These are phyloP conservation scores for Penicillium capsulatum DNA, from an alignment of 2,329 filamentous ascomycete genomes.

Conservation along the genomic window DNA sequence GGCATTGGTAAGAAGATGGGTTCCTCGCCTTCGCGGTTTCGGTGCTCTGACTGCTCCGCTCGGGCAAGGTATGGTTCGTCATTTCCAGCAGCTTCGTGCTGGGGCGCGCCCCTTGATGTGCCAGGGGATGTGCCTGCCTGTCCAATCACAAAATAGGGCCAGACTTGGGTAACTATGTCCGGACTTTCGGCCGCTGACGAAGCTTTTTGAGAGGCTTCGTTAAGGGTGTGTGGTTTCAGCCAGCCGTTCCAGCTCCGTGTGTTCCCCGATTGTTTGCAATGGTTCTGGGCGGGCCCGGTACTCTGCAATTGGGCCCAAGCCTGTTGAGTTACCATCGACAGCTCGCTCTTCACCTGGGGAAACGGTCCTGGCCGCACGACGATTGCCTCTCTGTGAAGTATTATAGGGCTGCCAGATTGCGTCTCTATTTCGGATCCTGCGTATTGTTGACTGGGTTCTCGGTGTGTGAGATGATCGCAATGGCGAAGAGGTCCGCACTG, in stretches of 20 bases:
- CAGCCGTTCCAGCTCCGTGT: slow-evolving; percentile 9
- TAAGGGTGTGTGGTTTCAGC: too few relatives aligned
- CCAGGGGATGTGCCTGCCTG: slow-evolving; percentile 1
- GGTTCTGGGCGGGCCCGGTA: slow-evolving; percentile 7
- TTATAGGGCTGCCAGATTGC: slow-evolving; percentile 9
- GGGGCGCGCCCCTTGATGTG: slow-evolving; percentile 10
- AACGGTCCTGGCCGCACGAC: slow-evolving; percentile 4
- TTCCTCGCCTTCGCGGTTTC: slow-evolving; percentile 9
- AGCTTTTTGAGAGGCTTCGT: too few relatives aligned
- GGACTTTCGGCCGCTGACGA: slow-evolving; percentile 6
- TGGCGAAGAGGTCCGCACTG: slow-evolving; percentile 4
- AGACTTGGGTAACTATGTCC: slow-evolving; percentile 1
- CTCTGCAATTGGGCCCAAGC: slow-evolving; percentile 9
- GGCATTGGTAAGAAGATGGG: slow-evolving; percentile 6
- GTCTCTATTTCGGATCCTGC: slow-evolving; percentile 7
- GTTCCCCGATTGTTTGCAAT: slow-evolving; percentile 11
- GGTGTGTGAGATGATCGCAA: slow-evolving; percentile 1
- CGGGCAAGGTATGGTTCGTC: slow-evolving; percentile 8
- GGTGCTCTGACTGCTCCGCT: slow-evolving; percentile 9
- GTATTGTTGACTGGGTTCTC: slow-evolving; percentile 4
- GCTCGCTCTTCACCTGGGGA: slow-evolving; percentile 7
- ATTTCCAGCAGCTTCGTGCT: slow-evolving; percentile 10
- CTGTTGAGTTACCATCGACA: slow-evolving; percentile 8
- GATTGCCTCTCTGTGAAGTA: slow-evolving; percentile 9
- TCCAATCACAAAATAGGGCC: not conserved